Base-by-base conservation (phyloP, 2,329 filamentous ascomycete species). In the Metarhizium sp. region DNA sequence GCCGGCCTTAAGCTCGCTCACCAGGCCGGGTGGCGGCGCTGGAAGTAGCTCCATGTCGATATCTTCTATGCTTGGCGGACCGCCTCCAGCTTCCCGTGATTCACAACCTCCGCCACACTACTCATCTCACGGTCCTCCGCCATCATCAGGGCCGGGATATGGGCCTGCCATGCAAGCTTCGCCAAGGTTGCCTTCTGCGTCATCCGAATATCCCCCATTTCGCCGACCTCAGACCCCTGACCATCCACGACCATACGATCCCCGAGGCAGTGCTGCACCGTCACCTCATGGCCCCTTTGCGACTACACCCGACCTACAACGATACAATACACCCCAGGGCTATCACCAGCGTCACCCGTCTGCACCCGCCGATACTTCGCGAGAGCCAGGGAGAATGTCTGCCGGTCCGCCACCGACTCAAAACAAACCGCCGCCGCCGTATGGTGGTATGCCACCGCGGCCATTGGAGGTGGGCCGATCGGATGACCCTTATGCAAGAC, bases 161-260 rank as follows among this genome's bases (percentile, higher is more conserved):
- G 72, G 74, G 50, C 66, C 74, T 16, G 65, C 78, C 2, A 66
- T 81, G 2, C 79, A 82, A 57, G 78, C 77, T 2, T 84, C 80
- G 14, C 80, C 80, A 3, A 72, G 78, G 45, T 77, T 83, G 73
- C 77, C 76, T 56, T 75, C 76, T 30, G 71, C 77, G 2, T 73
- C 77, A 0, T 70, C 81, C 58, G 85, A 88, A 18, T 86, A 87
- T 58, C 74, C 73, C 52, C 76, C 79, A 5, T 86, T 80, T 66
- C 78, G 85, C 59, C 78, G 86, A 58, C 87, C 87, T 2, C 84
- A 88, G 56, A 90, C 87, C 0, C 87, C 87, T n/a, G 87, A 90
- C 48, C 83, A 85, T 58, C 75, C 78, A 50, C 77, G 81, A 62
- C 72, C 73, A 55, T 81, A 82, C 71, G 75, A 75, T 58, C 72